phyloP scores from a whole-genome alignment of 192 early-diverging fungal species.

The Lunasporangiospora selenospora region DNA sequence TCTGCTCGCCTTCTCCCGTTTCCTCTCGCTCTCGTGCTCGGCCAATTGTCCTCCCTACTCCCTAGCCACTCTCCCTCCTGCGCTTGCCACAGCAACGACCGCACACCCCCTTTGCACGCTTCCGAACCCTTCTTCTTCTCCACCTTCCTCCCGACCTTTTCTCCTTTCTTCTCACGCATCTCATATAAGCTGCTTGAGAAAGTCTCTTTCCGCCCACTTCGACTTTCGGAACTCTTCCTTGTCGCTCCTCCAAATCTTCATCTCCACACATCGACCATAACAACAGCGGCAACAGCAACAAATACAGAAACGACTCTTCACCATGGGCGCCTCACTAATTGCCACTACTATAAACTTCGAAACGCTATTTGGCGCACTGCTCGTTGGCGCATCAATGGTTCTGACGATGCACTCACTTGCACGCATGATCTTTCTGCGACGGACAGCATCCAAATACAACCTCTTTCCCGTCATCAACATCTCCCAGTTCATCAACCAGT shows the following conservation, averaged over 20 bases:
- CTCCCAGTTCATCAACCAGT: slow-evolving; percentile 43
- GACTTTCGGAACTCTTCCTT: not conserved
- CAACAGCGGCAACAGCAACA: not conserved
- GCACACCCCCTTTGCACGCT: not conserved
- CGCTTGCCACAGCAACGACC: too few species aligned
- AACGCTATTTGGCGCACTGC: slow-evolving; percentile 33
- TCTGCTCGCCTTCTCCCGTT: not conserved
- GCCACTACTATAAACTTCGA: slow-evolving; percentile 18
- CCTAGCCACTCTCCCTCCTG: not conserved
- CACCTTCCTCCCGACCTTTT: not conserved
- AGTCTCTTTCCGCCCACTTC: too few species aligned
- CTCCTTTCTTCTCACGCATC: not conserved
- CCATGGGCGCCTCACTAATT: slow-evolving; percentile 27
- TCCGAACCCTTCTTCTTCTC: not conserved
- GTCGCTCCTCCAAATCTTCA: not conserved
- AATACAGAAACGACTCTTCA: not conserved
- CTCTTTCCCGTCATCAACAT: slow-evolving; percentile 51
- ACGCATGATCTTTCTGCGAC: slow-evolving; percentile 40
- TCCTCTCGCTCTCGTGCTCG: not conserved
- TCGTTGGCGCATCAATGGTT: slow-evolving; percentile 40
- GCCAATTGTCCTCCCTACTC: not conserved
- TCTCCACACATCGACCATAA: not conserved
- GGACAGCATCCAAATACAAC: slow-evolving; percentile 33
- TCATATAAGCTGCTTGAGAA: too few species aligned
- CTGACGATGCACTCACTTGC: slow-evolving; percentile 38